A percentile compares a stretch with the other conserved stretches of the same genome.
phyloP scores from a whole-genome alignment of 2,329 filamentous ascomycete genomes.

The Ophiostoma montium region DNA sequence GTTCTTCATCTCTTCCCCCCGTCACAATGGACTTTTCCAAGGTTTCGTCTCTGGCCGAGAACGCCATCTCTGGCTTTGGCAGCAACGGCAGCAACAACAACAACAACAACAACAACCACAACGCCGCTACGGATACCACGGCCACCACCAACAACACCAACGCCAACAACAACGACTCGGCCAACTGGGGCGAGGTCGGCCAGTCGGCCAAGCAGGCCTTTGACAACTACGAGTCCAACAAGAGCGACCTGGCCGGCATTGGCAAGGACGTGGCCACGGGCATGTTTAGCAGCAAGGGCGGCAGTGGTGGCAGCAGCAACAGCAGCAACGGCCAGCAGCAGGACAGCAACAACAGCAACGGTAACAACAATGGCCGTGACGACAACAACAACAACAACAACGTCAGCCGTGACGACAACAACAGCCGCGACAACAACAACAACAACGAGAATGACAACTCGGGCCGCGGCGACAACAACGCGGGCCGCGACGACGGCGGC shows the following conservation, averaged over 20 bases:
- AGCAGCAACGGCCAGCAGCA: not conserved
- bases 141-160: constrained; percentile 4
- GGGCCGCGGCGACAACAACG: not conserved
- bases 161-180: constrained; percentile 2
- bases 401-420: not conserved
- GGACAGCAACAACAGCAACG: not conserved
- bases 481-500: not conserved
- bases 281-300: constrained; percentile 2
- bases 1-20: not conserved
- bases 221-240: constrained; percentile 16
- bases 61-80: constrained; percentile 13
- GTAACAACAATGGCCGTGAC: not conserved
- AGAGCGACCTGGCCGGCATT: no score
- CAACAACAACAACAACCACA: constrained; percentile 5
- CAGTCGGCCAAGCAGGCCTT: constrained; percentile 14
- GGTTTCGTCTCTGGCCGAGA: constrained; percentile 14
- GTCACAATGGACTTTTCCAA: constrained; percentile 17
- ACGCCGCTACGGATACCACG: no score
- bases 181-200: constrained; percentile 14
- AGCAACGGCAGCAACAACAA: constrained; percentile 8
- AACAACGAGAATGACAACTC: no score
- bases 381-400: constrained; percentile 1
- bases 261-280: constrained; percentile 18
- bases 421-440: not conserved
- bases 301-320: not conserved